Percentiles rank a stretch among this genome's conserved stretches.
These are phyloP conservation scores for Zarea fungicola DNA, from an alignment of 2,329 filamentous ascomycete species.

Conservation along the genomic window DNA sequence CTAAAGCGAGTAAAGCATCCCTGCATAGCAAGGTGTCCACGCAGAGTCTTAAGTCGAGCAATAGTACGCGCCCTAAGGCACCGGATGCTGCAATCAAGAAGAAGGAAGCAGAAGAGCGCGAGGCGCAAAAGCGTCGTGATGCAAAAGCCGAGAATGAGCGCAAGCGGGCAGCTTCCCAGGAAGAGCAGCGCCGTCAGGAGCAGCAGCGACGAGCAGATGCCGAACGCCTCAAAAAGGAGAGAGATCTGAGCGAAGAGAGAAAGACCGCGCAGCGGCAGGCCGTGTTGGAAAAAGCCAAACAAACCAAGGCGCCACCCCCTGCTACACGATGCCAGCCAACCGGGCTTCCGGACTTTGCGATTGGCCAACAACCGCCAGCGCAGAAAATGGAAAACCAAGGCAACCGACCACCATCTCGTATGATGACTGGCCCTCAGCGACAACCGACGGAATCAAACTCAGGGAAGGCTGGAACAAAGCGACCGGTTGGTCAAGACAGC, in stretches of 20 bases:
- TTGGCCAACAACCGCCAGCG: slow-evolving; percentile 27
- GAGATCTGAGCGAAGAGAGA: slow-evolving; percentile 59
- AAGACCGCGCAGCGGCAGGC: slow-evolving; percentile 61
- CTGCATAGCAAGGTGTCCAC: slow-evolving; percentile 53
- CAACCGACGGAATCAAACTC: slow-evolving; percentile 47
- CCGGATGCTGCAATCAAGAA: slow-evolving; percentile 72
- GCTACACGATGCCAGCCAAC: slow-evolving; percentile 51
- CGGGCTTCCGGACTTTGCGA: slow-evolving; percentile 42
- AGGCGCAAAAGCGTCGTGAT: slow-evolving; percentile 72
- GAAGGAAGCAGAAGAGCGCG: slow-evolving; percentile 79
- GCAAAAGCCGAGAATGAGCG: slow-evolving; percentile 77
- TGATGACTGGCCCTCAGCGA: slow-evolving; percentile 49
- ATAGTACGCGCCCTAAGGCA: slow-evolving; percentile 62
- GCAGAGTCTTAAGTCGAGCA: slow-evolving; percentile 59
- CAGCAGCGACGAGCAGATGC: slow-evolving; percentile 54
- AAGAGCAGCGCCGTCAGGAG: slow-evolving; percentile 59
- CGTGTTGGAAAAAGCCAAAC: slow-evolving; percentile 59
- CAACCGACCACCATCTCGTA: slow-evolving; percentile 49
- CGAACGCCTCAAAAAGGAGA: slow-evolving; percentile 57
- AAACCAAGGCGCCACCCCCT: slow-evolving; percentile 57
- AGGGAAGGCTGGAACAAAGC: slow-evolving; percentile 46
- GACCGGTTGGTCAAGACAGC: slow-evolving; percentile 55
- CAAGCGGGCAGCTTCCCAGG: slow-evolving; percentile 62
- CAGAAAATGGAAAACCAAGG: slow-evolving; percentile 27
- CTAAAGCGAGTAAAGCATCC: slow-evolving; percentile 63